phyloP scores from a whole-genome alignment of 2,329 filamentous ascomycete genomes.

The Ceratocystis eucalypticola region DNA sequence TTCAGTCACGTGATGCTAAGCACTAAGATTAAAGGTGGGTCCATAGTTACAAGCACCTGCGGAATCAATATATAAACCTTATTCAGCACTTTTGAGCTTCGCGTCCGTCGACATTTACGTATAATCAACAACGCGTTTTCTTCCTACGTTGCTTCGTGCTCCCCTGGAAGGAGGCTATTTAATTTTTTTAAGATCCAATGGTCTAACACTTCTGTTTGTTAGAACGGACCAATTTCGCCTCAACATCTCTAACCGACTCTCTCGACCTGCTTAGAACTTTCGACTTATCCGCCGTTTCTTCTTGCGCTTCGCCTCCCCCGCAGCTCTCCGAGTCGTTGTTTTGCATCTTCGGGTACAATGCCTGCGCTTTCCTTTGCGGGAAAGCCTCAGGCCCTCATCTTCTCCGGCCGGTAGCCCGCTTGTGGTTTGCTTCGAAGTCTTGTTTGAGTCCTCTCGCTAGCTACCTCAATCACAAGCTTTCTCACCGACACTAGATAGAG shows the following conservation, averaged over 20 bases:
- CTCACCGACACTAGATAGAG: constrained; percentile 29
- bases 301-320: constrained; percentile 59
- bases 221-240: background rate
- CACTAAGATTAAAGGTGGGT: background rate
- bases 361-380: constrained; percentile 1
- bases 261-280: constrained; percentile 10
- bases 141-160: background rate
- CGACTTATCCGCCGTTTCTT: background rate
- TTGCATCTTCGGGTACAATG: constrained; percentile 8
- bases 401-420: constrained; percentile 34
- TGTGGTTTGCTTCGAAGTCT: constrained; percentile 28
- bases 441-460: constrained; percentile 31
- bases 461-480: constrained; percentile 22
- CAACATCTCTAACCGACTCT: background rate
- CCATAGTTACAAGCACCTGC: background rate
- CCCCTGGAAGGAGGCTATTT: background rate
- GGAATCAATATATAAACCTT: too few species aligned
- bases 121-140: background rate
- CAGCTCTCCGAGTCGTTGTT: constrained; percentile 52
- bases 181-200: background rate
- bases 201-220: background rate
- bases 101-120: too few species aligned
- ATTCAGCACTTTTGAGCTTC: background rate
- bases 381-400: constrained; percentile 21
- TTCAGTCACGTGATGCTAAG: background rate